These are phyloP conservation scores for Pugionium cornutum DNA, from an alignment of 345 rosid genomes.

Conservation along the genomic window DNA sequence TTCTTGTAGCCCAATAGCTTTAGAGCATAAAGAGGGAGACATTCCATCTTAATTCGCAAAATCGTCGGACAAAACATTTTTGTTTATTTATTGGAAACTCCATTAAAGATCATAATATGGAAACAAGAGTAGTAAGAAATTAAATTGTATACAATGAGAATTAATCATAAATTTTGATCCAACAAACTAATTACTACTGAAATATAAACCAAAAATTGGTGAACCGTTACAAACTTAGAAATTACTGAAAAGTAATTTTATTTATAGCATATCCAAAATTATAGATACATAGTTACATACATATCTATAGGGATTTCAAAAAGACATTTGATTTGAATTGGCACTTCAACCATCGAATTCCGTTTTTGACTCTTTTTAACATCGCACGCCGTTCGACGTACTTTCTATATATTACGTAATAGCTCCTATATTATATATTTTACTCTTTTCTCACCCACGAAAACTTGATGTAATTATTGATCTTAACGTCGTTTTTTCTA, in stretches of 20 bases:
- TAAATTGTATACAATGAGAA: too few relatives aligned
- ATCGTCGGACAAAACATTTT: background rate
- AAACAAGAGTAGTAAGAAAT: too few relatives aligned
- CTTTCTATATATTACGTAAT: conserved; percentile 1
- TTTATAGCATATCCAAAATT: too few relatives aligned
- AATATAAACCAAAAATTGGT: background rate
- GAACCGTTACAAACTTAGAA: background rate
- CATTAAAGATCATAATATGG: background rate
- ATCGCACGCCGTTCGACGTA: conserved; percentile 36
- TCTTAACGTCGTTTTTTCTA: too few relatives aligned
- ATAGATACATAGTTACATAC: background rate
- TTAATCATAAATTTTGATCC: too few relatives aligned
- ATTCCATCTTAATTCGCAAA: conserved; percentile 25
- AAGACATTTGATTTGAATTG: conserved; percentile 38
- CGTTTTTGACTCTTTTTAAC: conserved; percentile 37
- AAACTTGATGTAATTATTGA: too few relatives aligned
- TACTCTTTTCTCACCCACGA: background rate
- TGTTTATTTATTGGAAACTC: background rate
- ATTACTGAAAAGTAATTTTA: conserved; percentile 11
- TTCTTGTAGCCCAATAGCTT: conserved; percentile 33
- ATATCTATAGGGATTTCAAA: conserved; percentile 36
- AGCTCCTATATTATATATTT: conserved; percentile 17
- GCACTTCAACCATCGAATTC: conserved; percentile 40
- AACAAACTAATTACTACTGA: too few relatives aligned
- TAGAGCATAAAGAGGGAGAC: conserved; percentile 29